phyloP scores from a whole-genome alignment of 179 eudicot genomes.

The Vitellaria paradoxa region DNA sequence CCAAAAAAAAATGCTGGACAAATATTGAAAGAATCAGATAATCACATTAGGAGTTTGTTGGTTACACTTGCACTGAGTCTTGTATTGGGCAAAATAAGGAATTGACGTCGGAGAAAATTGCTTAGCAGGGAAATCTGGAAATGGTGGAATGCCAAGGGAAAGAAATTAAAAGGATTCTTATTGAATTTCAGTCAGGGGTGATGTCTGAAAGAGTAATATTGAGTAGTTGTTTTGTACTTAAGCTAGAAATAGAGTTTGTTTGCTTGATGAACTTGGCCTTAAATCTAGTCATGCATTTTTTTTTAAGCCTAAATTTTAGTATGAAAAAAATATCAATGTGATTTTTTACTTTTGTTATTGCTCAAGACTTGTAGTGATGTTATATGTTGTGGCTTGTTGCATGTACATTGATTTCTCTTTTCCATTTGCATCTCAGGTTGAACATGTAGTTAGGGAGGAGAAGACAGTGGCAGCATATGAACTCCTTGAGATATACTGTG shows the following conservation, averaged over 20 bases:
- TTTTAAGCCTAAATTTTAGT: conserved; percentile 1
- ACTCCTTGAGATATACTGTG: conserved; percentile 81
- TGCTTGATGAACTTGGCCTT: not conserved
- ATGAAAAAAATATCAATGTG: not conserved
- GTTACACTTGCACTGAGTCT: no score
- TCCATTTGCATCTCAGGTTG: conserved; percentile 56
- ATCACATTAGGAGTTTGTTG: not conserved
- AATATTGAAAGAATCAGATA: not conserved
- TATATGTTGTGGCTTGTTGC: not conserved
- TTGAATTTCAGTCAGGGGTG: not conserved
- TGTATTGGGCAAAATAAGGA: not conserved
- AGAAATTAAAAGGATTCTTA: not conserved
- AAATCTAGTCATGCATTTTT: not conserved
- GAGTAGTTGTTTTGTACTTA: not conserved
- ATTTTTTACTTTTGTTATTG: not conserved
- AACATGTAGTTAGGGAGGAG: conserved; percentile 93
- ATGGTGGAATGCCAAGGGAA: not conserved
- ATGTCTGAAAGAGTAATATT: not conserved
- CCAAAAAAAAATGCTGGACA: not conserved
- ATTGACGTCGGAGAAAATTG: not conserved
- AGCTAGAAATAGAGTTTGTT: not conserved
- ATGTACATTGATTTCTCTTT: not conserved
- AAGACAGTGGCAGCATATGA: conserved; percentile 83
- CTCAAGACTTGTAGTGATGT: not conserved
- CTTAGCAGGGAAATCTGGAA: not conserved